These are phyloP conservation scores for Inga leiocalycina DNA, from an alignment of 306 rosid species.

Conservation along the genomic window DNA sequence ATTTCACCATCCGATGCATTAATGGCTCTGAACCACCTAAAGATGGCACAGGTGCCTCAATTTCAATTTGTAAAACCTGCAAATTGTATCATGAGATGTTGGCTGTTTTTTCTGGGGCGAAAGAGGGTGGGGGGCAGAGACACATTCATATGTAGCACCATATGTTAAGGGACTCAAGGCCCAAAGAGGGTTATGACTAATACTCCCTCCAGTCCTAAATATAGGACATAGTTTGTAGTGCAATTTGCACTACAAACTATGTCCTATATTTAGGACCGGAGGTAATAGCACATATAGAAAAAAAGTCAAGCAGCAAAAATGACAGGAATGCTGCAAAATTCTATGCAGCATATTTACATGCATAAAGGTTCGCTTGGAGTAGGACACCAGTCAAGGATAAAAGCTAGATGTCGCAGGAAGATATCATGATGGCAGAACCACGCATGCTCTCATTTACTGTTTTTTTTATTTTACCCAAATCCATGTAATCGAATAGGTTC, in stretches of 20 bases:
- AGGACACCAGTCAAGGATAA: not conserved
- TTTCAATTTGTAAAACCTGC: constrained; percentile 81
- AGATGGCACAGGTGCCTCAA: constrained; percentile 76
- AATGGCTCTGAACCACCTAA: constrained; percentile 85
- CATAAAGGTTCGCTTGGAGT: not conserved
- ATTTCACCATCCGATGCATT: constrained; percentile 85
- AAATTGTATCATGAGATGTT: constrained; percentile 32
- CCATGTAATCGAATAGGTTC: not conserved
- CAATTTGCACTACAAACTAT: too few relatives aligned
- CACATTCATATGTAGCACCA: not conserved
- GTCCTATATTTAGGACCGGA: too few relatives aligned
- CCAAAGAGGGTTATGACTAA: not conserved
- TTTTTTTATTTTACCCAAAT: not conserved
- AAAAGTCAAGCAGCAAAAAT: not conserved
- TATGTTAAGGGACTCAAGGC: not conserved
- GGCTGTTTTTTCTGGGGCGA: not conserved
- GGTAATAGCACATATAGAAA: not conserved
- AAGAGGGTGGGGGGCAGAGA: not conserved
- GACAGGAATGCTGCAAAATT: not conserved
- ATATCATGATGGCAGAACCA: too few relatives aligned
- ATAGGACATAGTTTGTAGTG: too few relatives aligned
- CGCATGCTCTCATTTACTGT: not conserved
- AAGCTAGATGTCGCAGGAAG: not conserved
- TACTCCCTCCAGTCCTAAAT: too few relatives aligned
- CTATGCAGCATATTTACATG: not conserved